Evolutionary conservation across 768 basidiomycete genomes (phyloP), one percentile per base, ranked within the genome.

Genomic region (Rhodosporidiobolus odoratus): DNA sequence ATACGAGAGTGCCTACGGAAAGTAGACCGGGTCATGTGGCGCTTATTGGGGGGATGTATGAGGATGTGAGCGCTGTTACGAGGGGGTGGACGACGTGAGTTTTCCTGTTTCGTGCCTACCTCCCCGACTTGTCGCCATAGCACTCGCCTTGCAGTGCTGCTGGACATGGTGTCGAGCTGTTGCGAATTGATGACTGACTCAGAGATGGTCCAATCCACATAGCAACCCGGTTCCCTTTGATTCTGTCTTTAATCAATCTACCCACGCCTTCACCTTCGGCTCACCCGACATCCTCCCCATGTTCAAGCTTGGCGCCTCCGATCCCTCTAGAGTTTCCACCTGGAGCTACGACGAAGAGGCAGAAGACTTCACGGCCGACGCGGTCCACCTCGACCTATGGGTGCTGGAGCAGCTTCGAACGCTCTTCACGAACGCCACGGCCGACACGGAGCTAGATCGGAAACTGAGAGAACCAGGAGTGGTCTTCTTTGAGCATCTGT

Each of bases 31-130:
- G 91, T 15, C 91, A 92, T 78, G 90, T 93, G 34, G 91, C 91
- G 30, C 85, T 93, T 62, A 91, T 92, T 70, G 91, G 88, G 40
- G 91, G 91, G 4, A 92, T 92, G 90, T 91, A 92, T 76, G 91
- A 92, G 79, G 90, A 92, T 73, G 90, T 90, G 6, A 89, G 88
- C 0, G 90, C 91, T 23, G 90, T 91, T 38, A 91, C 89, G 30
- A 90, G 90, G 83, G 90, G 73, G 0, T 69, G 62, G 69, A 57
- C 64, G 23, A 60, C 64, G 48, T 61, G 47, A 17, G 43, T 37
- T 40, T 45, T 23, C 45, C 34, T 16, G 0, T n/a, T 53, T 19
- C 9, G n/a, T 52, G 23, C 9, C 15, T 15, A 38, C 30, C 21
- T 43, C 19, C 65, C 59, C 52, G 90, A 89, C 57, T 91, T 30